phyloP scores from a whole-genome alignment of 768 basidiomycete species.

The Hygrophorus pudorinus region DNA sequence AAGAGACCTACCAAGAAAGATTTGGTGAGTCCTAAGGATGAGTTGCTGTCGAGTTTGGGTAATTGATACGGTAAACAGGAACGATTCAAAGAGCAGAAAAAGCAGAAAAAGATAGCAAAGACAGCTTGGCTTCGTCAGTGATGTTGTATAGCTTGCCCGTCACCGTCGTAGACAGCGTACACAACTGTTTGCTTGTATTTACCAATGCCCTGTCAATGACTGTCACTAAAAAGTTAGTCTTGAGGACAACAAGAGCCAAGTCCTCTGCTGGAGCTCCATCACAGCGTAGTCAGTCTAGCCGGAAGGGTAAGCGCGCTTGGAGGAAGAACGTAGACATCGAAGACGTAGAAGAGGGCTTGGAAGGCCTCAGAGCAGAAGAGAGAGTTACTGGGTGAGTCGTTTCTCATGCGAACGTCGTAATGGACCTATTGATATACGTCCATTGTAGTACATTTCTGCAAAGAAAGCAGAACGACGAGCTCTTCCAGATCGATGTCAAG shows the following conservation, averaged over 20 bases:
- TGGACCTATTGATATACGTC: not conserved
- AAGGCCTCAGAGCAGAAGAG: constrained; percentile 27
- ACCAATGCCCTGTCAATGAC: too few relatives aligned
- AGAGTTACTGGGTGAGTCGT: constrained; percentile 5
- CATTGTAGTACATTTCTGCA: constrained; percentile 46
- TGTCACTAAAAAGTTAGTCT: not conserved
- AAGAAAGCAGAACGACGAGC: constrained; percentile 56
- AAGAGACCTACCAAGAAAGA: constrained; percentile 79
- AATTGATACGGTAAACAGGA: constrained; percentile 37
- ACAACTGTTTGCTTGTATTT: too few relatives aligned
- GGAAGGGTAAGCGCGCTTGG: constrained; percentile 93
- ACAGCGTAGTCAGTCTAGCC: constrained; percentile 57
- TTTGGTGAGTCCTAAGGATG: constrained; percentile 67
- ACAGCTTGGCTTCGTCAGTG: constrained; percentile 66
- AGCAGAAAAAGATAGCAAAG: constrained; percentile 75
- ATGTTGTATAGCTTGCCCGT: too few relatives aligned
- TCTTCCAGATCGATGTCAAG: constrained; percentile 73
- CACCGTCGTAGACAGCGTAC: too few relatives aligned
- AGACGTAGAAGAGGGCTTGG: constrained; percentile 39
- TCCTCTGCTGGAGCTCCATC: constrained; percentile 44
- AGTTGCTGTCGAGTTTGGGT: constrained; percentile 5
- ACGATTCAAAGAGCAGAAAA: constrained; percentile 77
- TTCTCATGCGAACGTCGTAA: not conserved
- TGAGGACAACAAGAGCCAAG: too few relatives aligned
- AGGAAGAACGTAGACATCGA: constrained; percentile 85